phyloP scores from a whole-genome alignment of 495 filamentous ascomycete genomes.

The Hypoxylon perforatum region DNA sequence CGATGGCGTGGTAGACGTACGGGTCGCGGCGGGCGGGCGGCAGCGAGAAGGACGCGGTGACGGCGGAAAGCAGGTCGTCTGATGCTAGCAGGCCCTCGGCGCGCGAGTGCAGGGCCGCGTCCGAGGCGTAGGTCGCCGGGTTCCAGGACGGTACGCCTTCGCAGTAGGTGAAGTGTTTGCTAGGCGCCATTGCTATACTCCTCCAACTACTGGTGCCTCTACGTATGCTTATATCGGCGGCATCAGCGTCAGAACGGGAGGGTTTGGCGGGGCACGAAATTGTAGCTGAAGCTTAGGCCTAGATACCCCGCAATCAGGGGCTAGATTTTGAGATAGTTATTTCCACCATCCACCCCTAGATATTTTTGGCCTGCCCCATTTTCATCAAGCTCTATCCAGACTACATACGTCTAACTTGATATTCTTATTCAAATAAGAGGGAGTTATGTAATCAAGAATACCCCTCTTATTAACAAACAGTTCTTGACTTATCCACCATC shows the following conservation, averaged over 20 bases:
- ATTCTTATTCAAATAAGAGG: too few species aligned
- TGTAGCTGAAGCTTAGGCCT: neutral
- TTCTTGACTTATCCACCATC: too few species aligned
- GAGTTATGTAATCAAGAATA: too few species aligned
- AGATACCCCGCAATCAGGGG: constrained; percentile 38
- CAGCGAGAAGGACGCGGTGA: constrained; percentile 63
- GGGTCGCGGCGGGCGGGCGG: constrained; percentile 51
- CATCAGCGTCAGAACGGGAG: too few species aligned
- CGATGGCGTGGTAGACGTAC: constrained; percentile 69
- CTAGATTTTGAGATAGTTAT: constrained; percentile 21
- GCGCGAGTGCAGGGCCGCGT: constrained; percentile 36
- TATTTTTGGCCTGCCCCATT: too few species aligned
- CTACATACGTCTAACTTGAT: too few species aligned
- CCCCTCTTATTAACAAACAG: too few species aligned
- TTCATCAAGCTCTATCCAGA: too few species aligned
- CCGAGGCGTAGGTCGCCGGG: constrained; percentile 37
- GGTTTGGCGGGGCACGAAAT: constrained; percentile 11
- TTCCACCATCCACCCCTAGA: neutral
- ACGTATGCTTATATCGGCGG: neutral
- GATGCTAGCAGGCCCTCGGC: constrained; percentile 46
- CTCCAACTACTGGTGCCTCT: neutral
- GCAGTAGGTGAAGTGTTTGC: constrained; percentile 37
- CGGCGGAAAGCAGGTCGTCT: constrained; percentile 61
- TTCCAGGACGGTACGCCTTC: constrained; percentile 43
- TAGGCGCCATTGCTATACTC: constrained; percentile 25